Evolutionary conservation across 805 yeast genomes (phyloP).

Genomic region (Starmerella geochares): DNA sequence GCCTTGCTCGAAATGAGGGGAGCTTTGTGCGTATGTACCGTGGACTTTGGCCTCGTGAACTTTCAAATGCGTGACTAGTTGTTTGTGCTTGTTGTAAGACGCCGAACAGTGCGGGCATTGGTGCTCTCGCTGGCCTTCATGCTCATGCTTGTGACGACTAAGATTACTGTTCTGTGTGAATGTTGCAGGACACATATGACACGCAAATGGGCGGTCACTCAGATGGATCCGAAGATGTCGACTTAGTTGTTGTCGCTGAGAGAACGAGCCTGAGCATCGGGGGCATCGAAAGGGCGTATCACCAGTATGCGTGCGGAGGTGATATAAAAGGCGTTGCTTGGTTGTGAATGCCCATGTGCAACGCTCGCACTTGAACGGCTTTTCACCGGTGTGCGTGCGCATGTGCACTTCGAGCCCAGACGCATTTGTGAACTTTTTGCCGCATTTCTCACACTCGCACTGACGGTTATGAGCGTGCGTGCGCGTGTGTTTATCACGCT

Average conservation of each 20-base stretch:
- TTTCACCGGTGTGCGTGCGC: slow-evolving; percentile 73
- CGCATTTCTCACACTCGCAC: slow-evolving; percentile 36
- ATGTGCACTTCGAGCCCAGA: slow-evolving; percentile 71
- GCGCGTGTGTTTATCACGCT: slow-evolving; percentile 3
- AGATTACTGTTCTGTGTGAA: slow-evolving; percentile 3
- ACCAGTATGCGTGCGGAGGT: slow-evolving; percentile 2
- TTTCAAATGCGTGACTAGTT: background rate
- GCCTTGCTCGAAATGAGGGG: background rate
- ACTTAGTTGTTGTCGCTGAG: slow-evolving; percentile 4
- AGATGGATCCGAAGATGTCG: slow-evolving; percentile 4
- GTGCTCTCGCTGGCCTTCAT: background rate
- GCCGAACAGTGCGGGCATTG: slow-evolving; percentile 1
- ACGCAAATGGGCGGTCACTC: slow-evolving; percentile 1
- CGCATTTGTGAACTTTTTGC: slow-evolving; percentile 73
- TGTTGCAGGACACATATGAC: slow-evolving; percentile 3
- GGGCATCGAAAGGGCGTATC: slow-evolving; percentile 2
- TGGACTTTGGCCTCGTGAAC: background rate
- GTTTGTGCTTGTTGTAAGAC: background rate
- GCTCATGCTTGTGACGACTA: slow-evolving; percentile 7
- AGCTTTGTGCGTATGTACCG: background rate
- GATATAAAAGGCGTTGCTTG: background rate
- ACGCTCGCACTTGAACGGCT: slow-evolving; percentile 49
- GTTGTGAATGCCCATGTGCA: slow-evolving; percentile 7
- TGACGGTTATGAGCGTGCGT: slow-evolving; percentile 1
- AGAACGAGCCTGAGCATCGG: background rate